A percentile compares a stretch with the other conserved stretches of the same genome.
Conservation (phyloP, 2,329 filamentous ascomycete genomes). For the Fusarium sp. region DNA sequence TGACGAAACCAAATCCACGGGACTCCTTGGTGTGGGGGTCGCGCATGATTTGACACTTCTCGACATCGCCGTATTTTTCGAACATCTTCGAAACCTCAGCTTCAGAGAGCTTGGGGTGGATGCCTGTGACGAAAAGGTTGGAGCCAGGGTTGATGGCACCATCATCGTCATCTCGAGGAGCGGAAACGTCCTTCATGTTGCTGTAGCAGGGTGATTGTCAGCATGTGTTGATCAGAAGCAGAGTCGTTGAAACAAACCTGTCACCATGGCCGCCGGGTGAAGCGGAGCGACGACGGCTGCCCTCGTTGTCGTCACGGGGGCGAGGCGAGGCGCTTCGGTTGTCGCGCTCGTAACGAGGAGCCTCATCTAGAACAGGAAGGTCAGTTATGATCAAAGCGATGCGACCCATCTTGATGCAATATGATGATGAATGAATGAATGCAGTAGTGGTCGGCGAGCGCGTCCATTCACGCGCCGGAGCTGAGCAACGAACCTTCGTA, state of each 20-base stretch:
- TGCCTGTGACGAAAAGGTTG: conserved; percentile 98
- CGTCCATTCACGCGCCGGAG: conserved; percentile 34
- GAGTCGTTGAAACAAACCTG: conserved; percentile 39
- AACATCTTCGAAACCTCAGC: conserved; percentile 94
- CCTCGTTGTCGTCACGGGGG: conserved; percentile 72
- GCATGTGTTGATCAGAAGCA: conserved; percentile 6
- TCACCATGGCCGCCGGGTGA: conserved; percentile 67
- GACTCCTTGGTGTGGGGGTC: conserved; percentile 99
- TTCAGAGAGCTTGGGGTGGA: conserved; percentile 91
- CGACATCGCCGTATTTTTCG: conserved; percentile 98
- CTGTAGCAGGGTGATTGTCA: conserved; percentile 47
- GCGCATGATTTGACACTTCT: conserved; percentile 99
- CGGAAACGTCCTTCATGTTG: conserved; percentile 67
- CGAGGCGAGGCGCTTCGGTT: conserved; percentile 76
- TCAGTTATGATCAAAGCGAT: conserved; percentile 21
- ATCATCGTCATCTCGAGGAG: conserved; percentile 74
- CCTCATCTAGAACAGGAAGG: conserved; percentile 65
- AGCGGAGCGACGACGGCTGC: conserved; percentile 71
- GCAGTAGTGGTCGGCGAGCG: conserved; percentile 21
- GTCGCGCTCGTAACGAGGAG: conserved; percentile 75
- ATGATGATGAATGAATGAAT: conserved; percentile 15
- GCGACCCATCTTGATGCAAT: conserved; percentile 1
- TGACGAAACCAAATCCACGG: conserved; percentile 98
- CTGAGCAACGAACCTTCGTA: conserved; percentile 69
- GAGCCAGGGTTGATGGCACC: conserved; percentile 92